These are phyloP conservation scores for Rubia balearica DNA, from an alignment of 305 asterid genomes.

Conservation along the genomic window DNA sequence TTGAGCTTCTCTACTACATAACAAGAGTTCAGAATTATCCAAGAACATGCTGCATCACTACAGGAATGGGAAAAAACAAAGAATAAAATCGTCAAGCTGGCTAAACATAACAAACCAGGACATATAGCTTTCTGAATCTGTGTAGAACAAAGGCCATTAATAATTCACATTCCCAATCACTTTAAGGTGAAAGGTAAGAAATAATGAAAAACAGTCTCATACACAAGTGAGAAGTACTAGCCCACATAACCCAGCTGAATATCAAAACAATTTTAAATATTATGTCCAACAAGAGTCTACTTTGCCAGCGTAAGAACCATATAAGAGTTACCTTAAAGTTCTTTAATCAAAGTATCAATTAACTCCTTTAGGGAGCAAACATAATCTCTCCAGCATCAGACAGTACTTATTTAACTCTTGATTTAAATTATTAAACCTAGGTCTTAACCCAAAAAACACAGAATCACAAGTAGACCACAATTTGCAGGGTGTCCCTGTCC, in stretches of 20 bases:
- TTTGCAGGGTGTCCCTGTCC: neutral
- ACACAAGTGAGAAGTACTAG: neutral
- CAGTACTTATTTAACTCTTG: neutral
- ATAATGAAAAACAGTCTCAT: neutral
- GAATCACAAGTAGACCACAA: neutral
- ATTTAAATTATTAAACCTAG: neutral
- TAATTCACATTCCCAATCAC: neutral
- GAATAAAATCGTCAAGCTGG: neutral
- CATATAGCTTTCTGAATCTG: neutral
- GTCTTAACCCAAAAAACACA: neutral
- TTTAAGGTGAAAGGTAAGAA: neutral
- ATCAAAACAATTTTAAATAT: neutral
- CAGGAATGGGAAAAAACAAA: neutral
- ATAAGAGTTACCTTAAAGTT: neutral
- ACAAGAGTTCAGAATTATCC: neutral
- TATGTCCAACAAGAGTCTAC: neutral
- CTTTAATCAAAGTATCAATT: neutral
- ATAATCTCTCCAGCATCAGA: neutral
- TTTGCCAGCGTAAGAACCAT: neutral
- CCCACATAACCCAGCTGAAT: neutral
- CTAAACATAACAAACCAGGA: neutral
- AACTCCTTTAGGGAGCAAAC: neutral
- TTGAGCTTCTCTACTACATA: slow-evolving; percentile 3
- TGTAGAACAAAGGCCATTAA: neutral
- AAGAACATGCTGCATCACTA: neutral